Evolutionary conservation across 2,329 filamentous ascomycete species (phyloP).

Genomic region (Fusarium marasasianum): DNA sequence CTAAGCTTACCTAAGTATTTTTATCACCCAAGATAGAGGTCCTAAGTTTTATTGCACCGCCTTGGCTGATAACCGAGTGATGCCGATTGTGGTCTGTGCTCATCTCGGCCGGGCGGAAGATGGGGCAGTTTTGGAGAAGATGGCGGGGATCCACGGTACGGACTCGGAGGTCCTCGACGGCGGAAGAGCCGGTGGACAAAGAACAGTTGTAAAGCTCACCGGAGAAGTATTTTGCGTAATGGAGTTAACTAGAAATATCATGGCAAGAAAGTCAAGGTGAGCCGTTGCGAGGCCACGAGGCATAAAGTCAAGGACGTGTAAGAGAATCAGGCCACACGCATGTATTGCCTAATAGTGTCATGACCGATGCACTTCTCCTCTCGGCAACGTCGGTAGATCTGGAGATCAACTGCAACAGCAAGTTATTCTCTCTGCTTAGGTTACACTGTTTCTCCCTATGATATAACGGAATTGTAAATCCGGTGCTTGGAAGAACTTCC

Average conservation of each 20-base stretch:
- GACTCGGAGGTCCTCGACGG: not conserved
- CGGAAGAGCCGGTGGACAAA: not conserved
- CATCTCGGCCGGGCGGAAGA: slow-evolving; percentile 32
- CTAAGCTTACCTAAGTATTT: no score
- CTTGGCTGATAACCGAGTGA: slow-evolving; percentile 39
- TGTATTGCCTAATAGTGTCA: slow-evolving; percentile 18
- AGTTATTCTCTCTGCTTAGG: no score
- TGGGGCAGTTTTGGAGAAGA: not conserved
- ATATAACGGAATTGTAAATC: slow-evolving; percentile 15
- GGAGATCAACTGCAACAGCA: not conserved
- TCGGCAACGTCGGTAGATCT: slow-evolving; percentile 34
- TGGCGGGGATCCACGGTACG: not conserved
- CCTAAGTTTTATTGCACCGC: no score
- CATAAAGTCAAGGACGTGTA: not conserved
- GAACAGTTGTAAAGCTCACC: not conserved
- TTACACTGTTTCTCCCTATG: not conserved
- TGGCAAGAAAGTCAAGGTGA: not conserved
- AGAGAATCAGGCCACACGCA: slow-evolving; percentile 28
- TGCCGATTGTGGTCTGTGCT: slow-evolving; percentile 44
- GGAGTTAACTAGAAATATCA: rapidly evolving
- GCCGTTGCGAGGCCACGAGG: not conserved
- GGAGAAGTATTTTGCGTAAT: not conserved
- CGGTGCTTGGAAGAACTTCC: not conserved
- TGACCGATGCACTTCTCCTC: slow-evolving; percentile 25
- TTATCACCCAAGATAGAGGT: no score